Percentiles rank a stretch among this genome's conserved stretches.
phyloP scores from a whole-genome alignment of 2,329 filamentous ascomycete species.

The Beauveria rudraprayagi region DNA sequence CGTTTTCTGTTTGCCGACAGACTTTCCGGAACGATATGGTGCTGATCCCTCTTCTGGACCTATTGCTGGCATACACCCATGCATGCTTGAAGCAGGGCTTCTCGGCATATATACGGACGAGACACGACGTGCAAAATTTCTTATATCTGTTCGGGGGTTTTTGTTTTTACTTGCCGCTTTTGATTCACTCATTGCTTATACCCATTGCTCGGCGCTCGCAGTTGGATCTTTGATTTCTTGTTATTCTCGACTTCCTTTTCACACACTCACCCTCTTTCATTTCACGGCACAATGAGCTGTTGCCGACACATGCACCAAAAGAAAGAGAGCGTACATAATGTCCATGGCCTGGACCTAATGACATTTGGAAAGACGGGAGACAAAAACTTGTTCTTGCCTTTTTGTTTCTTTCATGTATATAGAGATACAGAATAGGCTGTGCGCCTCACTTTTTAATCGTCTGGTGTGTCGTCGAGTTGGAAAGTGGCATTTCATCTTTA shows the following conservation, averaged over 20 bases:
- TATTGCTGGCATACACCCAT: background rate
- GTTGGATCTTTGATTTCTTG: background rate
- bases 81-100: background rate
- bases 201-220: slow-evolving; percentile 10
- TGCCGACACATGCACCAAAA: background rate
- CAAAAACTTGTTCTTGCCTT: background rate
- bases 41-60: background rate
- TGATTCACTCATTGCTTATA: slow-evolving; percentile 8
- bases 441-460: background rate
- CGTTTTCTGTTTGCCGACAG: background rate
- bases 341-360: background rate
- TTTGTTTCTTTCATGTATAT: slow-evolving; percentile 4
- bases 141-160: background rate
- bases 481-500: slow-evolving; percentile 8
- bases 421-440: background rate
- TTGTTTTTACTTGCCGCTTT: background rate
- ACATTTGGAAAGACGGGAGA: background rate
- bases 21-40: background rate
- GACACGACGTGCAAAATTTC: slow-evolving; percentile 7
- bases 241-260: background rate
- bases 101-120: background rate
- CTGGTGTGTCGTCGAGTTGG: background rate
- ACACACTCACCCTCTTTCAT: background rate
- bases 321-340: slow-evolving; percentile 4
- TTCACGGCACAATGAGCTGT: background rate